Evolutionary conservation across 345 rosid genomes (phyloP).

Genomic region (Populus alba): DNA sequence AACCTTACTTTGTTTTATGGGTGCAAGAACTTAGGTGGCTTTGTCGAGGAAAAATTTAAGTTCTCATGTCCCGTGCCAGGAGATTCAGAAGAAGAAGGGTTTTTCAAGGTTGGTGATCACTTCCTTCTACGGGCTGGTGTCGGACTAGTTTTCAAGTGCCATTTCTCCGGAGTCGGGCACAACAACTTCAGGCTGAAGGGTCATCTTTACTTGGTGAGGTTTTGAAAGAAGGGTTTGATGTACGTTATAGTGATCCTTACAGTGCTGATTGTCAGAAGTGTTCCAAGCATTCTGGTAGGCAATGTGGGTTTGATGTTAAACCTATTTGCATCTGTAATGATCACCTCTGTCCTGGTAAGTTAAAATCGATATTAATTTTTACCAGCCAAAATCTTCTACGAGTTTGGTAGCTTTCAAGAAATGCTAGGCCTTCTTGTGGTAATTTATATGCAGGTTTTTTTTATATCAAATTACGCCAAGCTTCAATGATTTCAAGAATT

Average conservation of each 20-base stretch:
- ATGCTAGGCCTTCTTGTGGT: no score
- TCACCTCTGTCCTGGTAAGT: conserved; percentile 28
- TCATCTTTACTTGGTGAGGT: conserved; percentile 23
- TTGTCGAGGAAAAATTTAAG: neutral
- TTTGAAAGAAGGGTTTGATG: conserved; percentile 38
- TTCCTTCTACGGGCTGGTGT: neutral
- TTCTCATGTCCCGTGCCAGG: conserved; percentile 26
- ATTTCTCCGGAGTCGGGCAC: neutral
- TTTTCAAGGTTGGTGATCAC: conserved; percentile 17
- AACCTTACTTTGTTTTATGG: conserved; percentile 27
- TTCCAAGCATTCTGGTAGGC: conserved; percentile 12
- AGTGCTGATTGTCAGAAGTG: conserved; percentile 27
- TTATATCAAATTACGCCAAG: no score
- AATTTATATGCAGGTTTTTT: no score
- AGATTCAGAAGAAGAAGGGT: neutral
- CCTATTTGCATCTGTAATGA: conserved; percentile 33
- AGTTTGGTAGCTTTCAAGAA: no score
- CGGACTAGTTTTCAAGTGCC: conserved; percentile 16
- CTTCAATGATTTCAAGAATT: no score
- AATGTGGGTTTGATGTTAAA: conserved; percentile 40
- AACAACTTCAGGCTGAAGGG: conserved; percentile 1
- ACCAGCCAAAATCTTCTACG: no score
- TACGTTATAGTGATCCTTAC: conserved; percentile 24
- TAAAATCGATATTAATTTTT: neutral
- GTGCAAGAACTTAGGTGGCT: neutral